Evolutionary conservation across 331 rosid genomes (phyloP).

Genomic region (Stylosanthes scabra): DNA sequence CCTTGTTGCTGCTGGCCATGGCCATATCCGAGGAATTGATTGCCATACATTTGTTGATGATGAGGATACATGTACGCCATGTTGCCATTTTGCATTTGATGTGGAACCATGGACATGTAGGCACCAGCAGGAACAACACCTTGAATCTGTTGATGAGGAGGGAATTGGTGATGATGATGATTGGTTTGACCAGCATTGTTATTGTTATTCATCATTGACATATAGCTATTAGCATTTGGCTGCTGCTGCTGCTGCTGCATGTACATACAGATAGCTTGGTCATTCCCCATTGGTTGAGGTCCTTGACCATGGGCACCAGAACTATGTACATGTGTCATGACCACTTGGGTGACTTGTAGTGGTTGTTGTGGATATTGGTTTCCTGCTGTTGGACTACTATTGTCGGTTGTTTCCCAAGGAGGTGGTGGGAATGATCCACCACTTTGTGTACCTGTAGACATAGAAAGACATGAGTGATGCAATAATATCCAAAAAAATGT

Average conservation of each 20-base stretch:
- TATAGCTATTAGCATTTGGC: conserved; percentile 60
- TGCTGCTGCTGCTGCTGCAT: conserved; percentile 74
- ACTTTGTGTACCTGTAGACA: conserved; percentile 63
- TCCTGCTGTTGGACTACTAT: conserved; percentile 56
- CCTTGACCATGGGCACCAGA: conserved; percentile 58
- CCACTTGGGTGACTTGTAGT: conserved; percentile 68
- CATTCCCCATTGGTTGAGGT: conserved; percentile 65
- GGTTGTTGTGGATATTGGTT: conserved; percentile 73
- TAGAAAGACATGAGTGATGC: conserved; percentile 32
- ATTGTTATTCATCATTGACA: conserved; percentile 59
- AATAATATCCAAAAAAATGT: conserved; percentile 4
- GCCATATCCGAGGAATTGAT: conserved; percentile 73
- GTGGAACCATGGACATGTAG: conserved; percentile 71
- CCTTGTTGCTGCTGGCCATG: conserved; percentile 74
- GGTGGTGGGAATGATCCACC: conserved; percentile 89
- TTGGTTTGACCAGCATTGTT: conserved; percentile 57
- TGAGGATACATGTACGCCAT: conserved; percentile 70
- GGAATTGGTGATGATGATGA: conserved; percentile 44
- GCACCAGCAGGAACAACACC: conserved; percentile 63
- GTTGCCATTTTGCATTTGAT: conserved; percentile 57
- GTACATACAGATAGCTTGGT: conserved; percentile 70
- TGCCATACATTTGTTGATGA: conserved; percentile 85
- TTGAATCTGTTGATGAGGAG: conserved; percentile 47
- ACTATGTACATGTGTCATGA: conserved; percentile 57
- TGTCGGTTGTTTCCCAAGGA: conserved; percentile 94